Conservation (phyloP, 1,139 yeast species). For the Taphrina pruni region DNA sequence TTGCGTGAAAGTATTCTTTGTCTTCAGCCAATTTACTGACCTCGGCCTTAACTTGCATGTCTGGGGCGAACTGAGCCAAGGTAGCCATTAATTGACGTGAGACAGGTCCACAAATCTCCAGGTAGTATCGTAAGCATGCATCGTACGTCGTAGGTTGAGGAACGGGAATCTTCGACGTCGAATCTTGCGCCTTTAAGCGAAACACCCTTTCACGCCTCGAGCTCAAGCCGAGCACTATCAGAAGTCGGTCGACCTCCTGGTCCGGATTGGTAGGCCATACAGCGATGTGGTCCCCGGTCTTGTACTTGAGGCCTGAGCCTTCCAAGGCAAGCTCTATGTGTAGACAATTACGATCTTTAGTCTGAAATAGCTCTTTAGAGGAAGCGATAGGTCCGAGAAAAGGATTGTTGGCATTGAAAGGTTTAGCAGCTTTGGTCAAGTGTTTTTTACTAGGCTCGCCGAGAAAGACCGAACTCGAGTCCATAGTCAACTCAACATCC, state of each 20-base stretch:
- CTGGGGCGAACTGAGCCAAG: conserved; percentile 85
- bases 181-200: conserved; percentile 72
- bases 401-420: conserved; percentile 84
- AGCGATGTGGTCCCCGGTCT: conserved; percentile 96
- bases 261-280: conserved; percentile 90
- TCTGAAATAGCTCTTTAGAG: conserved; percentile 73
- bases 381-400: conserved; percentile 70
- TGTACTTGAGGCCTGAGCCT: conserved; percentile 74
- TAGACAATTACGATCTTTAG: conserved; percentile 75
- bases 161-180: conserved; percentile 77
- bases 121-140: conserved; percentile 80
- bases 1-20: conserved; percentile 69
- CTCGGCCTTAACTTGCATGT: conserved; percentile 61
- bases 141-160: conserved; percentile 92
- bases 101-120: conserved; percentile 91
- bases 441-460: conserved; percentile 86
- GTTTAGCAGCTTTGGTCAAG: conserved; percentile 65
- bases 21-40: conserved; percentile 67
- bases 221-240: conserved; percentile 66
- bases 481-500: conserved; percentile 48
- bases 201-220: conserved; percentile 64
- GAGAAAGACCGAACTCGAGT: conserved; percentile 60
- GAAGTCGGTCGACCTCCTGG: conserved; percentile 70
- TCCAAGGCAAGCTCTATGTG: conserved; percentile 88
- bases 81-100: conserved; percentile 84